Evolutionary conservation across 495 filamentous ascomycete species (phyloP), one percentile per base, ranked within the genome.

Genomic region (Chaetomium tenue): DNA sequence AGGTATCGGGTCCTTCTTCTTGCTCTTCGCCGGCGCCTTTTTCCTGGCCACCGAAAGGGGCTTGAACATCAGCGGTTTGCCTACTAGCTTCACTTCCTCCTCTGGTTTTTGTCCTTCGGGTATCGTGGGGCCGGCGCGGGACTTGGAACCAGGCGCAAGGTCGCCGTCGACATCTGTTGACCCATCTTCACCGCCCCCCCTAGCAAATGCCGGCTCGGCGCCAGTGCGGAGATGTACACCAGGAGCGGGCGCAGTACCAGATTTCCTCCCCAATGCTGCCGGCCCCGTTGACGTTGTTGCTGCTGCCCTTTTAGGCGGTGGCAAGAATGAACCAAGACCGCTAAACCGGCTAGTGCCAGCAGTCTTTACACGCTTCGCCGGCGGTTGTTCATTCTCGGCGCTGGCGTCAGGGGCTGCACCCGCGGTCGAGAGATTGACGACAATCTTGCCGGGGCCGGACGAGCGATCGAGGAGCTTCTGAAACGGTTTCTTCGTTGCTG

Each of bases 311-410:
- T 94, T 97, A 20, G 93, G 93, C 33, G 92, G 84, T 13, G 93
- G 93, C n/a, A 97, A 82, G 42, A 96, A 84, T 3, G 91, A 85
- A 70, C 92, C 93, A 77, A 97, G 94, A 9, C 85, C 87, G 62
- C 88, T 83, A 65, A 93, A 89, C 20, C 82, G 81, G 44, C 84
- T 75, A 30, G 72, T 70, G 26, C 72, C 70, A 7, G 79, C 82
- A 18, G 83, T 81, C 51, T 84, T 85, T 23, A 82, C 80, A 55
- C 87, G 87, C 72, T 96, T 96, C 6, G 88, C 78, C 13, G 90
- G 88, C 1, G 89, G 90, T 18, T 80, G 57, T 7, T 44, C 56
- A 52, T 61, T 86, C 61, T 88, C 81, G 46, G 76, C 76, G 4
- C 59, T 63, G 25, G 72, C 72, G 1, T 76, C 75, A 20, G 80